phyloP scores from a whole-genome alignment of 2,329 filamentous ascomycete species.

The Sporothrix globosa region DNA sequence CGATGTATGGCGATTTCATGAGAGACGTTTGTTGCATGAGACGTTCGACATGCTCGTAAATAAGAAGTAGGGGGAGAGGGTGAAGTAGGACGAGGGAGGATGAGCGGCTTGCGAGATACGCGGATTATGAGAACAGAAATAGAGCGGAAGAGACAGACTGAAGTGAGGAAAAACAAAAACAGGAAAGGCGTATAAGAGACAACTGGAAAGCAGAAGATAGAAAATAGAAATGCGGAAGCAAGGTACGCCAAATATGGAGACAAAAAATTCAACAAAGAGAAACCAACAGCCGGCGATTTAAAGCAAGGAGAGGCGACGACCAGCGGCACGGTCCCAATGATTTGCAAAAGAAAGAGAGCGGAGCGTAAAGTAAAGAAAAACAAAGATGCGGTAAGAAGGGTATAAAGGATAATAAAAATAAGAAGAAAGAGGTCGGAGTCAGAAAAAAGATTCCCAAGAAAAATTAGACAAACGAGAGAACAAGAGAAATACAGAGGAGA shows the following conservation, averaged over 20 bases:
- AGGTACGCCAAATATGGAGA: conserved; percentile 13
- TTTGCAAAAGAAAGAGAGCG: neutral
- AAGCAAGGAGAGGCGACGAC: conserved; percentile 17
- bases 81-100: neutral
- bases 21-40: neutral
- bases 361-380: neutral
- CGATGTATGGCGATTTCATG: conserved; percentile 30
- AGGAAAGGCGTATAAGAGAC: neutral
- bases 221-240: conserved; percentile 13
- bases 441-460: conserved; percentile 1
- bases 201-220: neutral
- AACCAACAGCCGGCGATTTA: neutral
- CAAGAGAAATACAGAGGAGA: neutral
- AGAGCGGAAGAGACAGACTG: conserved; percentile 27
- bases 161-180: neutral
- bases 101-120: neutral
- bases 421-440: neutral
- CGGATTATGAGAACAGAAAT: conserved; percentile 11
- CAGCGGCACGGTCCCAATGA: neutral
- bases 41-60: conserved; percentile 15
- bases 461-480: neutral
- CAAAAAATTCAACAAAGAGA: conserved; percentile 1
- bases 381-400: conserved; percentile 19
- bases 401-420: conserved; percentile 1
- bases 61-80: neutral